A percentile compares a stretch with the other conserved stretches of the same genome.
These are phyloP conservation scores for Epithemia pelagica DNA, from an alignment of 108 stramenopile genomes.

Conservation along the genomic window DNA sequence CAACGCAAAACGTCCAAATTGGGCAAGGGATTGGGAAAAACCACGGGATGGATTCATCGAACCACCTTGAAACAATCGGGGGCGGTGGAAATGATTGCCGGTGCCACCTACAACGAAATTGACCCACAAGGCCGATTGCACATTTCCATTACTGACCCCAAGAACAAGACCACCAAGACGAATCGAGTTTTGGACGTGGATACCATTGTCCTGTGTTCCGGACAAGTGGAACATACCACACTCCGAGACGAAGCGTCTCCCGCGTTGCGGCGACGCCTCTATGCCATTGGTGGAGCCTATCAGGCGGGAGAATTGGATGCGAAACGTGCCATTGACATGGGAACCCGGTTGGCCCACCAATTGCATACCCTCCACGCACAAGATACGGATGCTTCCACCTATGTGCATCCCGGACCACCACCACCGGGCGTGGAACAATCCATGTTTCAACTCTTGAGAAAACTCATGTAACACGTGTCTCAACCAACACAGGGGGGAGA, in stretches of 20 bases:
- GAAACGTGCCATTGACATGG: conserved; percentile 98
- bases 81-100: conserved; percentile 77
- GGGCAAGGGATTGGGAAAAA: conserved; percentile 86
- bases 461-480: conserved; percentile 8
- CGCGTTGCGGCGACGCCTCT: conserved; percentile 48
- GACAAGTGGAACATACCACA: conserved; percentile 64
- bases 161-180: conserved; percentile 30
- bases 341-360: conserved; percentile 83
- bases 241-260: conserved; percentile 30
- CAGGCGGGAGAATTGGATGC: conserved; percentile 94
- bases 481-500: no score
- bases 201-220: conserved; percentile 93
- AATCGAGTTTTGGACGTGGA: conserved; percentile 79
- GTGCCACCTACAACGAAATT: conserved; percentile 81
- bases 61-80: conserved; percentile 76
- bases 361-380: conserved; percentile 56
- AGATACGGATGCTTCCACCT: conserved; percentile 10
- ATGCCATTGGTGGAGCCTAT: conserved; percentile 90
- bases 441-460: conserved; percentile 2
- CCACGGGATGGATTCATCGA: conserved; percentile 98
- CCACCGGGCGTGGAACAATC: conserved; percentile 7
- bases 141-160: conserved; percentile 34
- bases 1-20: conserved; percentile 92
- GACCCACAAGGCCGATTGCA: conserved; percentile 90
- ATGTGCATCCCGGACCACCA: neutral